A percentile compares a stretch with the other conserved stretches of the same genome.
phyloP scores from a whole-genome alignment of 2,329 filamentous ascomycete species.

The Diaporthe ampelina region DNA sequence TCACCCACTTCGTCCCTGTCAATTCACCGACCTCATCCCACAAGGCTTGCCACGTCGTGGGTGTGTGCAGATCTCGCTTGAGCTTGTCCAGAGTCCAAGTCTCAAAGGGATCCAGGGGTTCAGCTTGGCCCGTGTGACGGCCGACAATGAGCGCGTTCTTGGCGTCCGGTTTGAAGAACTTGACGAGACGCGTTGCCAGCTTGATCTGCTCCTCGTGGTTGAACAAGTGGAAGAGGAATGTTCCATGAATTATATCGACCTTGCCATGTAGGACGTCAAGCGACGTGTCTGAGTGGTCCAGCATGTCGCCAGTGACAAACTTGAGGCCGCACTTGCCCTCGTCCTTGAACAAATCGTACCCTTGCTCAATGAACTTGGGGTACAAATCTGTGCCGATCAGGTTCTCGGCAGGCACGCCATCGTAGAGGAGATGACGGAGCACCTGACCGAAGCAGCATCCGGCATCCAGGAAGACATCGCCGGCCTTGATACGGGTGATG shows the following conservation, averaged over 20 bases:
- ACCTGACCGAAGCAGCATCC: conserved; percentile 62
- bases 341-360: conserved; percentile 53
- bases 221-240: conserved; percentile 52
- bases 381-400: conserved; percentile 56
- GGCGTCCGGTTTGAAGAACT: conserved; percentile 45
- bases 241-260: conserved; percentile 49
- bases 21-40: conserved; percentile 57
- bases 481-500: conserved; percentile 47
- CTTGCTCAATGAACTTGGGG: conserved; percentile 50
- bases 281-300: conserved; percentile 42
- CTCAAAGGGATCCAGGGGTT: conserved; percentile 40
- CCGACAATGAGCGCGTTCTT: conserved; percentile 47
- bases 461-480: conserved; percentile 53
- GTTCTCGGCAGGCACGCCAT: conserved; percentile 55
- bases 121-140: conserved; percentile 47
- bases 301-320: conserved; percentile 48
- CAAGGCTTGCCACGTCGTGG: conserved; percentile 56
- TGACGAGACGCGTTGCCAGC: conserved; percentile 45
- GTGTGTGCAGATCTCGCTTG: conserved; percentile 55
- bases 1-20: conserved; percentile 54
- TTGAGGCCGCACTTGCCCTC: conserved; percentile 41
- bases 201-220: conserved; percentile 47
- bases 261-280: conserved; percentile 44
- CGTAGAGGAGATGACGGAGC: conserved; percentile 56
- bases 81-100: conserved; percentile 42